These are phyloP conservation scores for Hygrophoropsis aurantiaca DNA, from an alignment of 768 basidiomycete genomes.

Conservation along the genomic window DNA sequence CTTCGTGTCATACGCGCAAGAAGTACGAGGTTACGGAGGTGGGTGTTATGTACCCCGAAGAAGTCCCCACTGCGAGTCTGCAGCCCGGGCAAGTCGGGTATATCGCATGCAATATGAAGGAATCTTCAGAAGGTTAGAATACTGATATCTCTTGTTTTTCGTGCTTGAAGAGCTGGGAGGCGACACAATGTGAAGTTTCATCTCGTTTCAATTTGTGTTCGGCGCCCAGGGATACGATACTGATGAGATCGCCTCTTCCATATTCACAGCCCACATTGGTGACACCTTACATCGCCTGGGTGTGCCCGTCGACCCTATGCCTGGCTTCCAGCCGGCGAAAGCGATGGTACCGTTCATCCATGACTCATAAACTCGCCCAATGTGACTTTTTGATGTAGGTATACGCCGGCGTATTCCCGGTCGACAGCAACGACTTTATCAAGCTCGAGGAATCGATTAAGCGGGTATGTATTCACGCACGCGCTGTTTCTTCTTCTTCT, in stretches of 20 bases:
- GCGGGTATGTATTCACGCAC: conserved; percentile 65
- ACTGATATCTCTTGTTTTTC: no score
- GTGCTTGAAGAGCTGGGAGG: no score
- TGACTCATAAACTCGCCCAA: conserved; percentile 1
- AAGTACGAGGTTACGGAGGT: conserved; percentile 88
- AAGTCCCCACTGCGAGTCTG: conserved; percentile 67
- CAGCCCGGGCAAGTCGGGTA: conserved; percentile 84
- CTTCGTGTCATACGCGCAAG: conserved; percentile 80
- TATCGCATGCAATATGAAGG: conserved; percentile 97
- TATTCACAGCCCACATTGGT: conserved; percentile 76
- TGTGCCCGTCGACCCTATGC: conserved; percentile 74
- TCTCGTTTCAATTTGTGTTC: no score
- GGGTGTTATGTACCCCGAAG: conserved; percentile 89
- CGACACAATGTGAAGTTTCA: no score
- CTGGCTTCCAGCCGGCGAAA: conserved; percentile 89
- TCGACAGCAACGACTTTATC: conserved; percentile 86
- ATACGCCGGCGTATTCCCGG: conserved; percentile 91
- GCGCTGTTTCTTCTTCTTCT: no score
- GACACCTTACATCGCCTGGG: conserved; percentile 86
- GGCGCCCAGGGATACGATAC: no score
- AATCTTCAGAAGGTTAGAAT: conserved; percentile 82
- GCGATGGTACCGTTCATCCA: conserved; percentile 68
- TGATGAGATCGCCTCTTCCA: not conserved
- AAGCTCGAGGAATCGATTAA: conserved; percentile 97
- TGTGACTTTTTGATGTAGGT: conserved; percentile 51